Evolutionary conservation across 495 filamentous ascomycete genomes (phyloP).

Genomic region (Tuber magnatum): DNA sequence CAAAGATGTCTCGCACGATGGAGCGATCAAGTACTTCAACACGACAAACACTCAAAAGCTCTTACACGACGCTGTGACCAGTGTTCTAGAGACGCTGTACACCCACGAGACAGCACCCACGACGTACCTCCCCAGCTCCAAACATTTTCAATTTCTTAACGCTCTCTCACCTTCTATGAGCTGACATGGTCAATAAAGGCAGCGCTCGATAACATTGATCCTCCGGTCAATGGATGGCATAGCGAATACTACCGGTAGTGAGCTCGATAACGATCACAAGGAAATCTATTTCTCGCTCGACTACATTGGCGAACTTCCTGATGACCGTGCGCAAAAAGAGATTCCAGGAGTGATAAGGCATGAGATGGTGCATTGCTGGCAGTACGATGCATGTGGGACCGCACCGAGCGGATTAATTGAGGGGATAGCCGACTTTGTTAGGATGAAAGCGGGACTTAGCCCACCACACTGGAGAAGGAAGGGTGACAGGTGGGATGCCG

Average conservation of each 20-base stretch:
- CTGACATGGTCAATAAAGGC: conserved; percentile 48
- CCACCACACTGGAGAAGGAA: conserved; percentile 79
- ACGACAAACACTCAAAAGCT: conserved; percentile 53
- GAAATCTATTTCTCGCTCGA: conserved; percentile 81
- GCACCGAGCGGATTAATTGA: conserved; percentile 78
- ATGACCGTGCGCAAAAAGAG: conserved; percentile 50
- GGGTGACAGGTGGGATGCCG: conserved; percentile 68
- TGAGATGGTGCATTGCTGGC: conserved; percentile 94
- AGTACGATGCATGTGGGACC: conserved; percentile 60
- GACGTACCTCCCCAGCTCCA: conserved; percentile 40
- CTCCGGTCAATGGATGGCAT: conserved; percentile 72
- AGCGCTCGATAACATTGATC: conserved; percentile 78
- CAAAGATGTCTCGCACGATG: conserved; percentile 61
- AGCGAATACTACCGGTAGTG: conserved; percentile 78
- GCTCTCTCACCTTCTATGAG: neutral
- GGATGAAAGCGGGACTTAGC: conserved; percentile 61
- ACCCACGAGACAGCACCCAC: conserved; percentile 44
- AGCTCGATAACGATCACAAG: conserved; percentile 83
- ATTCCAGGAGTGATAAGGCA: conserved; percentile 78
- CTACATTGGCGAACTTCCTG: conserved; percentile 56
- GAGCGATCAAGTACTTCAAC: conserved; percentile 56
- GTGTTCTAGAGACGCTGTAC: conserved; percentile 62
- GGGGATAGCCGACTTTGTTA: conserved; percentile 90
- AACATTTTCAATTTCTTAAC: neutral
- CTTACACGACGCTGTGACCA: conserved; percentile 54